Base-by-base conservation (phyloP, 2,329 filamentous ascomycete species). In the Apiospora kogelbergensis region DNA sequence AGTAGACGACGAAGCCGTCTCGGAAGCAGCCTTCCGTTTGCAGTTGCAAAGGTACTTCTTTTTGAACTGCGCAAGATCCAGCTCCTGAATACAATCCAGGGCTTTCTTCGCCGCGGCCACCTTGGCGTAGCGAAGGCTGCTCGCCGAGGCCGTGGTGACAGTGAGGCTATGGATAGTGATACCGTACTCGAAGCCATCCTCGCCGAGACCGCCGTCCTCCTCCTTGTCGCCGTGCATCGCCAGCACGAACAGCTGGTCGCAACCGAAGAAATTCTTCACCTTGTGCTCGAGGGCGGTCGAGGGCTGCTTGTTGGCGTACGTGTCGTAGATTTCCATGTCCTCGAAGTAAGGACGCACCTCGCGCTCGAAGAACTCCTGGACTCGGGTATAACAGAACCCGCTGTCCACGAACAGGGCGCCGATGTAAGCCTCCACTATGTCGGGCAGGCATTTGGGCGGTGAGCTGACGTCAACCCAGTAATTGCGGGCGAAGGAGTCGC, bases 371-470 rank as follows among this genome's bases (percentile, higher is more conserved):
- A 99, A 98, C 0, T 78, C 77, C 71, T 92, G 88, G 1, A 98
- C 91, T 22, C 90, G 84, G 15, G 79, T 78, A 79, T 91, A 98
- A 76, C 96, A 83, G 80, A 95, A 98, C 63, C 86, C 84, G 0
- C 93, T 92, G 79, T 99, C 96, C 13, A 99, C 92, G 77, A 98
- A 98, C 26, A 98, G 85, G 24, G 95, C 95, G 1, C 94, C 96
- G 2, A 98, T 82, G 74, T 94, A 96, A 0, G 95, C 89, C 83
- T 99, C 96, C 3, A 98, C 85, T 45, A 97, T 88, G 78, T 99
- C 96, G 0, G 95, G 89, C 6, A 98, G 88, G 67, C 82, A 85
- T 75, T 96, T 96, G 10, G 92, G 93, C 1, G 92, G 90, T 48
- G 88, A 84, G 20, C 83, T 84, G 11, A 87, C 85, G 15, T 84